Conservation (phyloP, 2,329 filamentous ascomycete genomes). For the Colletotrichum sp. region DNA sequence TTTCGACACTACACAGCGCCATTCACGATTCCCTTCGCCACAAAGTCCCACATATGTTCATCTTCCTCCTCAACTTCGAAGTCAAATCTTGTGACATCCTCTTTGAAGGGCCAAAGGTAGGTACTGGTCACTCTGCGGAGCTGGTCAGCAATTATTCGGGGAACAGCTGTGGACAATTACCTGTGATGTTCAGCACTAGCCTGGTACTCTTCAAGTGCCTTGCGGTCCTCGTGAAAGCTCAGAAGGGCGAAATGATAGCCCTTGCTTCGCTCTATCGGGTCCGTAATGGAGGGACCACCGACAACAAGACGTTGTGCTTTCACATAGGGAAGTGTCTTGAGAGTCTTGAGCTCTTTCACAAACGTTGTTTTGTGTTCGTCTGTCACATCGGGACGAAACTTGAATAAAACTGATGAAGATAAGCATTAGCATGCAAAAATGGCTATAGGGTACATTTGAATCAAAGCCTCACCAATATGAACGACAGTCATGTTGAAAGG, state of each 20-base stretch:
- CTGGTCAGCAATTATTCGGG: neutral
- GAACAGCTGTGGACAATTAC: slow-evolving; percentile 30
- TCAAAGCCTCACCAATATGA: slow-evolving; percentile 39
- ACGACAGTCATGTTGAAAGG: slow-evolving; percentile 35
- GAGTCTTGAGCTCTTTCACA: slow-evolving; percentile 48
- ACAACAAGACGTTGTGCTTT: slow-evolving; percentile 53
- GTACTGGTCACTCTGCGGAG: slow-evolving; percentile 51
- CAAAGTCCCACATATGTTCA: slow-evolving; percentile 14
- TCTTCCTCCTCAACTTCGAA: slow-evolving; percentile 54
- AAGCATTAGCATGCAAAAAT: neutral
- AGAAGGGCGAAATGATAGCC: slow-evolving; percentile 56
- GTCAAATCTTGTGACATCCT: slow-evolving; percentile 59
- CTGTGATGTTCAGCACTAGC: slow-evolving; percentile 56
- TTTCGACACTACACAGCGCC: neutral
- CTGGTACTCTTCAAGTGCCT: slow-evolving; percentile 56
- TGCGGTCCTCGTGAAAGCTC: slow-evolving; percentile 52
- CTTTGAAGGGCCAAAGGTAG: slow-evolving; percentile 57
- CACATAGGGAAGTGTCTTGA: slow-evolving; percentile 54
- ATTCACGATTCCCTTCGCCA: slow-evolving; percentile 6
- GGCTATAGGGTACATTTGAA: too few species aligned
- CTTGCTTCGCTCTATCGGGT: slow-evolving; percentile 56
- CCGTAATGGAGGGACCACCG: slow-evolving; percentile 57
- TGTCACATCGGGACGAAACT: slow-evolving; percentile 48
- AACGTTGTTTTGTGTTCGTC: slow-evolving; percentile 49
- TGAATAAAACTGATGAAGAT: slow-evolving; percentile 49